Base-by-base conservation (phyloP, 2,329 filamentous ascomycete species). In the Hyphodiscus sp. region DNA sequence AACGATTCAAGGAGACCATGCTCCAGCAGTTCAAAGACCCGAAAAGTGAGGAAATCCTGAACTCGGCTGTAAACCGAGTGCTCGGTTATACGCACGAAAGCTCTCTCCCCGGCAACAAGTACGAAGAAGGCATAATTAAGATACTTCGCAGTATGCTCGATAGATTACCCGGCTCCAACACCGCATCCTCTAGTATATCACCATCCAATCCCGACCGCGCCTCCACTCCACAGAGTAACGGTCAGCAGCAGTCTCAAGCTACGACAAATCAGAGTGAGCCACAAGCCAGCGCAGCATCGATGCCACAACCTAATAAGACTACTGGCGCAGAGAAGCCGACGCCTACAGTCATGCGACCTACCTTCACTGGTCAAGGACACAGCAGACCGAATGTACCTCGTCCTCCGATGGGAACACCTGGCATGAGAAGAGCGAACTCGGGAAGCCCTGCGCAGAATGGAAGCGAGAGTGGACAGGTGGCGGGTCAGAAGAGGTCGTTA, bases 51-150 rank as follows among this genome's bases (percentile, higher is more conserved):
- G 60, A 56, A 16, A 57, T 68, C 41, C 55, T 70, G n/a, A 59
- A 64, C 38, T 64, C 62, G 5, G 65, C 66, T 6, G 58, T 66
- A 20, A 63, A 67, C 41, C 59, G 63, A 26, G 65, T 67, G 20
- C 58, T 67, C 38, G 63, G 64, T 16, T 44, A 54, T 7, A 55
- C 61, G 15, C 54, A 55, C 19, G 47, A 64, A 47, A 63, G 58
- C 45, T 50, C 61, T 53, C 54, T 59, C 44, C 51, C 58, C 13
- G 59, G 50, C 13, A 57, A 62, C 41, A 52, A 52, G 16, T 56
- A 59, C 19, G 61, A 64, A 43, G 47, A 50, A 20, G 26, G 20
- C 19, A 20, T 46, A 18, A 46, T 46, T 4, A 46, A n/a, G 9
- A 26, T 26, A n/a, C 20, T 46, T 2, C 20, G 50, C 49, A 47